Conservation (phyloP, 2,329 filamentous ascomycete species). For the Cercospora canescens region DNA sequence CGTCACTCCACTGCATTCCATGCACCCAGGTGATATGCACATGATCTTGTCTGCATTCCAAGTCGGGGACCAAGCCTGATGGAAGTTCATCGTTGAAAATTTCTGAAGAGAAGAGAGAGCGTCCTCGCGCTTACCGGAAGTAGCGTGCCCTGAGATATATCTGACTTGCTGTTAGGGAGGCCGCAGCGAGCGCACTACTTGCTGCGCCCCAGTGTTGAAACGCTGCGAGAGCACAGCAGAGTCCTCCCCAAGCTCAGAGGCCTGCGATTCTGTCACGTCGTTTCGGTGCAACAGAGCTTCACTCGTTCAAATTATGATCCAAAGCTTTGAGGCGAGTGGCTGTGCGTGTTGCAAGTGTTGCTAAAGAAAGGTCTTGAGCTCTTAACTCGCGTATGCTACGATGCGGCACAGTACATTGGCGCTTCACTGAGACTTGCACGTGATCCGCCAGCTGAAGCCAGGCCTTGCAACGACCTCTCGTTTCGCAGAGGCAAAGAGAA, state of each 20-base stretch:
- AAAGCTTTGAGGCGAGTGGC: background rate
- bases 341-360: background rate
- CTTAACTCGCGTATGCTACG: background rate
- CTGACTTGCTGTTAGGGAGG: background rate
- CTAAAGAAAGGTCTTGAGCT: background rate
- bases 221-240: background rate
- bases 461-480: background rate
- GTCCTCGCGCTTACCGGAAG: background rate
- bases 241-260: background rate
- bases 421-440: background rate
- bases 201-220: background rate
- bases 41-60: background rate
- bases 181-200: background rate
- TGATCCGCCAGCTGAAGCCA: background rate
- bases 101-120: background rate
- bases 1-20: background rate
- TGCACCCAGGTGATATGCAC: background rate
- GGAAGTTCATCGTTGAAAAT: background rate
- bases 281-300: background rate
- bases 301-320: background rate
- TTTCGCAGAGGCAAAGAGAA: background rate
- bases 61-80: background rate
- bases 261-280: background rate
- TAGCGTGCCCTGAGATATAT: background rate
- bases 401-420: conserved; percentile 5